Evolutionary conservation across 768 basidiomycete genomes (phyloP), one percentile per base, ranked within the genome.

Genomic region (Serendipita sp.): DNA sequence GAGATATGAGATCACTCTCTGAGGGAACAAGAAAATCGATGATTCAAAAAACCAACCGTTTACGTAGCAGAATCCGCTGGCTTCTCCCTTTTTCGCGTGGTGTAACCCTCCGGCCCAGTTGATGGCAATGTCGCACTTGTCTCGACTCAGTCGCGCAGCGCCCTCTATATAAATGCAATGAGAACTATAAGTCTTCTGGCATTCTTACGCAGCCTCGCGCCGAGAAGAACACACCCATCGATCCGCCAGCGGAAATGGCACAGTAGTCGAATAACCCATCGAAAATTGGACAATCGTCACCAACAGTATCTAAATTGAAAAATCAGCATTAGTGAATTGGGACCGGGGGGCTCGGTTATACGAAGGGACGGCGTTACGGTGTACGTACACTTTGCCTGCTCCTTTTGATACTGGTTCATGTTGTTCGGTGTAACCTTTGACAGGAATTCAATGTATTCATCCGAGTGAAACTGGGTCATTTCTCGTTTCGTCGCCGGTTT

Each of bases 71-170:
- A 99, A 99, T 1, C 96, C 96, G 68, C 90, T 94, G 0, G 96
- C 96, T 75, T 99, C 96, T 45, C 92, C 91, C 77, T 98, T 99
- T 76, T 98, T 99, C 2, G 96, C 93, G 70, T 99, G 96, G 72
- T 99, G 96, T 48, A 99, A 77, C 16, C 96, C 96, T 14, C 96
- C 96, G 7, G 96, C 95, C 96, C 96, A 99, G 70, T 99, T 99
- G 62, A 99, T 84, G 2, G 96, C 96, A 67, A 98, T 98, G 72
- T 99, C 96, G 71, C 94, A 97, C 71, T 98, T 97, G 74, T 97
- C 93, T 64, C 94, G 79, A 68, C 91, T 95, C 17, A 98, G n/a
- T n/a, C n/a, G n/a, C n/a, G n/a, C n/a, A n/a, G n/a, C n/a, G n/a
- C n/a, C n/a, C n/a, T n/a, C n/a, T n/a, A n/a, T n/a, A n/a, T n/a